Evolutionary conservation across 495 filamentous ascomycete genomes (phyloP).

Genomic region (Hyphodiscus hymeniophilus): DNA sequence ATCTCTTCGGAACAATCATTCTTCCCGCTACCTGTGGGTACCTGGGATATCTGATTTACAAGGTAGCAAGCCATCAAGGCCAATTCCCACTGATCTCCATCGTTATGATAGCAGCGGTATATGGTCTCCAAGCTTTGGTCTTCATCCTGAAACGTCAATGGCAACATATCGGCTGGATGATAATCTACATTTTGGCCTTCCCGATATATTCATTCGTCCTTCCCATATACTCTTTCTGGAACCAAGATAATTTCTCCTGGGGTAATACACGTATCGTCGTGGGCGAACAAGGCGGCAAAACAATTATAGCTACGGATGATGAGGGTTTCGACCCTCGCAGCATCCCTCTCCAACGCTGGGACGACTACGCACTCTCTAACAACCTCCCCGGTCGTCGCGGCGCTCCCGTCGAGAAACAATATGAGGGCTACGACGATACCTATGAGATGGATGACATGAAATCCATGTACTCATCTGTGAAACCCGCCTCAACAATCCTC

Average conservation of each 20-base stretch:
- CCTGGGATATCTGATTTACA: slow-evolving; percentile 82
- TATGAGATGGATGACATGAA: slow-evolving; percentile 98
- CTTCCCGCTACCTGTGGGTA: slow-evolving; percentile 88
- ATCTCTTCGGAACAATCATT: slow-evolving; percentile 89
- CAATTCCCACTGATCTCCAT: slow-evolving; percentile 83
- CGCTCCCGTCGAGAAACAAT: slow-evolving; percentile 56
- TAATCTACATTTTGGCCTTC: slow-evolving; percentile 91
- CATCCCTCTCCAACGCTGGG: slow-evolving; percentile 93
- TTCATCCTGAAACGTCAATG: slow-evolving; percentile 95
- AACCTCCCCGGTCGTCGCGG: slow-evolving; percentile 88
- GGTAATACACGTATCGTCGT: slow-evolving; percentile 97
- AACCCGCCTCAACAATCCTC: slow-evolving; percentile 85
- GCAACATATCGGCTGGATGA: slow-evolving; percentile 98
- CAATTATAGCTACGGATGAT: slow-evolving; percentile 79
- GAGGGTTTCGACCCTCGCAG: slow-evolving; percentile 83
- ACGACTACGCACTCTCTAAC: slow-evolving; percentile 90
- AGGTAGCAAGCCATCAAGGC: slow-evolving; percentile 58
- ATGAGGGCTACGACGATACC: slow-evolving; percentile 53
- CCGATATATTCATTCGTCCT: slow-evolving; percentile 90
- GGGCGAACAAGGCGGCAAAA: slow-evolving; percentile 83
- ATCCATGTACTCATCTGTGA: slow-evolving; percentile 89
- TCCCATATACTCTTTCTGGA: slow-evolving; percentile 98
- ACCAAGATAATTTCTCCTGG: slow-evolving; percentile 97
- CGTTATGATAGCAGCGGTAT: slow-evolving; percentile 80
- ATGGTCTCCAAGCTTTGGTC: slow-evolving; percentile 90